Percentiles rank a stretch among this genome's conserved stretches.
Conservation (phyloP, 257 asterid species). For the Nicotiana paniculata region DNA sequence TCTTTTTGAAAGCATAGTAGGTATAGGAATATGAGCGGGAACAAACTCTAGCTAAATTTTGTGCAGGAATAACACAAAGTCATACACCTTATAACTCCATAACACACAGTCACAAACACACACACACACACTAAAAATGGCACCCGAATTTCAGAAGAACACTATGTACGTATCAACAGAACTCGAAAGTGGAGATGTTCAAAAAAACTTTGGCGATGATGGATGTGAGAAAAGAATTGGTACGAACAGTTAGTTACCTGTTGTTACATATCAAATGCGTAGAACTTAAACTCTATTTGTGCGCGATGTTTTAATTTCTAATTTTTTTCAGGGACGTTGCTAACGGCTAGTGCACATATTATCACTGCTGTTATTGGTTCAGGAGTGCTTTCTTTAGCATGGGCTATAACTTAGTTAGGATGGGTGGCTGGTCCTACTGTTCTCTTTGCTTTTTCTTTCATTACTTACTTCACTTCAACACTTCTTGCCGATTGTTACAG, state of each 20-base stretch:
- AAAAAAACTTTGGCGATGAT: no score
- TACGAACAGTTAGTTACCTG: no score
- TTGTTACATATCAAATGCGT: no score
- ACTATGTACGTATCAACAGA: no score
- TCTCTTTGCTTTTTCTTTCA: constrained; percentile 37
- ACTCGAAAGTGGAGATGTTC: no score
- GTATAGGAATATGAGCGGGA: neutral
- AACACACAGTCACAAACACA: no score
- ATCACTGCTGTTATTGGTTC: constrained; percentile 63
- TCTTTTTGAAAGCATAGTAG: neutral
- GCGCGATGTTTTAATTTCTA: no score
- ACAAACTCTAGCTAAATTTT: neutral
- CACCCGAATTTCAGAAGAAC: no score
- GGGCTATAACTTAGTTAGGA: constrained; percentile 68
- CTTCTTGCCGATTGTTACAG: constrained; percentile 56
- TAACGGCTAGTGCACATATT: constrained; percentile 74
- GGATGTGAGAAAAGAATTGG: no score
- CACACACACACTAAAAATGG: no score
- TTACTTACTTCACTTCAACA: constrained; percentile 50
- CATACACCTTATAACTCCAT: no score
- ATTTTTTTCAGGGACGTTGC: constrained; percentile 9
- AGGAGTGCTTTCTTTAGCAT: constrained; percentile 62
- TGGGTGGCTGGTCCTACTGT: constrained; percentile 48
- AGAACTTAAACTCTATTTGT: no score
- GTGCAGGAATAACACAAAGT: neutral